phyloP scores from a whole-genome alignment of 2,329 filamentous ascomycete genomes.

The Fusarium incarnatum region DNA sequence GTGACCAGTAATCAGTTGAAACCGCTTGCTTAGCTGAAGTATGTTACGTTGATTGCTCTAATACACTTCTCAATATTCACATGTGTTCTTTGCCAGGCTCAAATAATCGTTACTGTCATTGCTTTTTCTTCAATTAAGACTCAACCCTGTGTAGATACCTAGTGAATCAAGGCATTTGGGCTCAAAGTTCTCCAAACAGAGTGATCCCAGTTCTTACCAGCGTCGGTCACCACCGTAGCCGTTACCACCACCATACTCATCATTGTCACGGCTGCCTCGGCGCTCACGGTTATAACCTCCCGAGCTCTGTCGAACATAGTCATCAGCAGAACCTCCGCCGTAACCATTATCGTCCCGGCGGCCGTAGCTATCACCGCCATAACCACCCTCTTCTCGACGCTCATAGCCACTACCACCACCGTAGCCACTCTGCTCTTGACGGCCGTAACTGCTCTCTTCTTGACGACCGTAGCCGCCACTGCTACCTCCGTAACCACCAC shows the following conservation, averaged over 20 bases:
- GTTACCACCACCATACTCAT: slow-evolving; percentile 26
- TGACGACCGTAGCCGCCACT: slow-evolving; percentile 37
- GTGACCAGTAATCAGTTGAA: background rate
- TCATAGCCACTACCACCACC: slow-evolving; percentile 35
- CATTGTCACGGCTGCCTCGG: slow-evolving; percentile 20
- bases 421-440: slow-evolving; percentile 37
- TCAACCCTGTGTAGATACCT: slow-evolving; percentile 11
- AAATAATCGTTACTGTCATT: background rate
- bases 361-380: slow-evolving; percentile 44
- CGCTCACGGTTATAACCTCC: slow-evolving; percentile 32
- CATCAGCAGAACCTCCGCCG: slow-evolving; percentile 43
- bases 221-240: slow-evolving; percentile 44
- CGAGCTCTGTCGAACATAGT: slow-evolving; percentile 40
- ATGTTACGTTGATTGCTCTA: background rate
- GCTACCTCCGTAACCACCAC: slow-evolving; percentile 14
- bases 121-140: slow-evolving; percentile 6
- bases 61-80: background rate
- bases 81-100: background rate
- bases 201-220: slow-evolving; percentile 28
- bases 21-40: background rate
- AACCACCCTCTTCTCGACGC: slow-evolving; percentile 37
- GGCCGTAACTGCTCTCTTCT: slow-evolving; percentile 29
- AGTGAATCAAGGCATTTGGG: background rate
- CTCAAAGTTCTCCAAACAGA: background rate
- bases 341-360: slow-evolving; percentile 46